These are phyloP conservation scores for Verticillium albo-atrum DNA, from an alignment of 2,329 filamentous ascomycete genomes.

Conservation along the genomic window DNA sequence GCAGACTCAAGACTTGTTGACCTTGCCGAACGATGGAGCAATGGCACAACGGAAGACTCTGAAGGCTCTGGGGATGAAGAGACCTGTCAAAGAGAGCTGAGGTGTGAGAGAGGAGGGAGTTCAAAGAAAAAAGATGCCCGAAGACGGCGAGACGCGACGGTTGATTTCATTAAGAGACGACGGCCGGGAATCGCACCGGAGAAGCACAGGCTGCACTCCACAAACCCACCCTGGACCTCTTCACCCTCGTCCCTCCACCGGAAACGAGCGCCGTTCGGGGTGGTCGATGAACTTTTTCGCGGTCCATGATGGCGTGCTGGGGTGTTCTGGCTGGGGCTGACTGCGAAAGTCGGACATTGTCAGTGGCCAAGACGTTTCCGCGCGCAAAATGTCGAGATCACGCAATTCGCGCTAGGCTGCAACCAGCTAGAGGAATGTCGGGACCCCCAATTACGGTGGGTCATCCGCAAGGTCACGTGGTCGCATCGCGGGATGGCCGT, in stretches of 20 bases:
- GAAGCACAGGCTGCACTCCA: neutral
- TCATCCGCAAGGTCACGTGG: neutral
- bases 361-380: neutral
- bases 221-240: neutral
- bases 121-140: neutral
- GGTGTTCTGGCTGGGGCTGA: neutral
- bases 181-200: neutral
- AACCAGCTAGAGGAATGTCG: neutral
- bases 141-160: neutral
- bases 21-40: neutral
- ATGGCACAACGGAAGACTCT: neutral
- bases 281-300: neutral
- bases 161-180: neutral
- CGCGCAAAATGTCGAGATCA: constrained; percentile 3
- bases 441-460: neutral
- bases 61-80: neutral
- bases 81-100: neutral
- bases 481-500: neutral
- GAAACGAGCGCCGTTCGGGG: neutral
- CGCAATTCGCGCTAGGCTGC: constrained; percentile 1
- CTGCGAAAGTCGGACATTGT: neutral
- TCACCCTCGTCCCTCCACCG: neutral
- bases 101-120: neutral
- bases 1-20: neutral
- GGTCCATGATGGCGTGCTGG: constrained; percentile 1